Conservation (phyloP, 345 rosid genomes). For the Rubroshorea leprosula region DNA sequence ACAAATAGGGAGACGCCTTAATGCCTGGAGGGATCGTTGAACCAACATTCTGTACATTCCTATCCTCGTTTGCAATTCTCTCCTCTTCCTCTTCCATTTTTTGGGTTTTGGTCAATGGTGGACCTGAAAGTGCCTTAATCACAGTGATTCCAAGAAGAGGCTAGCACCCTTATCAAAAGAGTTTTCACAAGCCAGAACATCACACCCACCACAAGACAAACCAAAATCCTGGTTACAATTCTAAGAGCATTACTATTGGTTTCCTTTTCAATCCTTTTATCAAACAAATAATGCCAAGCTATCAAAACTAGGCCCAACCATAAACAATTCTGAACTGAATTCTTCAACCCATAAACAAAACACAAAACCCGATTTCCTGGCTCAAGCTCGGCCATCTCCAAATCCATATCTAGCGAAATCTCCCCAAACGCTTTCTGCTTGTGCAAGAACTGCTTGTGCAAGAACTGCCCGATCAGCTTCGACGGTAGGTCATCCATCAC, state of each 20-base stretch:
- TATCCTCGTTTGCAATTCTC: conserved; percentile 34
- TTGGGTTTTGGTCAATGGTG: conserved; percentile 49
- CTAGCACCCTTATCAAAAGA: conserved; percentile 78
- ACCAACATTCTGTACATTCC: conserved; percentile 39
- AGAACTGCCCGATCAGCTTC: conserved; percentile 58
- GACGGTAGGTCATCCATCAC: conserved; percentile 60
- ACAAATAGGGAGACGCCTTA: conserved; percentile 23
- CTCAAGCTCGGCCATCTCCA: conserved; percentile 64
- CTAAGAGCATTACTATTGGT: conserved; percentile 23
- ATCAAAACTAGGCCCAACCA: conserved; percentile 82
- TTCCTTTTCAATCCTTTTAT: conserved; percentile 54
- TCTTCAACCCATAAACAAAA: conserved; percentile 77
- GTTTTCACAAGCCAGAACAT: conserved; percentile 81
- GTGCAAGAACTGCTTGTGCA: too few relatives aligned
- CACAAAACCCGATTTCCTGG: conserved; percentile 31
- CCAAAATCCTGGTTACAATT: conserved; percentile 54
- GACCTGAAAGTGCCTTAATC: conserved; percentile 79
- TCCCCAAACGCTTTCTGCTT: conserved; percentile 70
- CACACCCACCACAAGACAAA: conserved; percentile 65
- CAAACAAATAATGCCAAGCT: conserved; percentile 76
- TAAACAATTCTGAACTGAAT: conserved; percentile 78
- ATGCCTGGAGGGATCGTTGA: conserved; percentile 40
- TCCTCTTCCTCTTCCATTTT: conserved; percentile 45
- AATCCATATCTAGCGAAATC: conserved; percentile 65
- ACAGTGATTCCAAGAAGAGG: conserved; percentile 78